Evolutionary conservation across 2,329 filamentous ascomycete genomes (phyloP), one percentile per base, ranked within the genome.

Genomic region (Alternaria gaisen): DNA sequence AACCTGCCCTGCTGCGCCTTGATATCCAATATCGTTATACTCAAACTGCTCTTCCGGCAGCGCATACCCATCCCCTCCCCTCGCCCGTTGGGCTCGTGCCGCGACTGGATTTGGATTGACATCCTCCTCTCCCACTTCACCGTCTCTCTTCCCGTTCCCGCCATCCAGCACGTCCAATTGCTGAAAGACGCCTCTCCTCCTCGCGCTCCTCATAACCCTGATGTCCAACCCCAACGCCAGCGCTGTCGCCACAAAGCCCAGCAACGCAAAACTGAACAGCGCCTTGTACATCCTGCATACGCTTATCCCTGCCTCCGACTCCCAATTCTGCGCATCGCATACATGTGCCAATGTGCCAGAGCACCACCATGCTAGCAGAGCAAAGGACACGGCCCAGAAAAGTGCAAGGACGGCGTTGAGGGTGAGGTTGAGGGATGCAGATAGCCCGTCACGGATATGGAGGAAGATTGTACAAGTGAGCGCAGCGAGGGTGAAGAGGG

Each of bases 231-330:
- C 69, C 38, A 86, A 70, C 8, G 83, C 80, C 11, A 80, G 74
- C 55, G 85, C 71, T 34, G 84, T 83, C 3, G 82, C 78, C 3
- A 83, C 68, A 72, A 81, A 62, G 20, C 83, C 85, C 30, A 84
- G 63, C 28, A 86, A 68, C 5, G 82, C 80, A 71, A 88, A 88
- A 32, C 82, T 77, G 74, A 87, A 88, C n/a, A 88, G 76, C 11
- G 84, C 82, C 74, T 88, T 88, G 81, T 88, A 89, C 58, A 82
- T 78, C 54, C 83, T 76, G 70, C 86, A 88, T 47, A 88, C 81
- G 73, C 82, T 81, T 56, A 88, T 82, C 3, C 86, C 87, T 3
- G 81, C 80, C 1, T 82, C 79, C 34, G 82, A 83, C n/a, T 81
- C 81, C 86, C 86, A 88, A 71, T 82, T 82, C 20, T 75, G 69